These are phyloP conservation scores for Cydonia oblonga DNA, from an alignment of 331 rosid species.

Conservation along the genomic window DNA sequence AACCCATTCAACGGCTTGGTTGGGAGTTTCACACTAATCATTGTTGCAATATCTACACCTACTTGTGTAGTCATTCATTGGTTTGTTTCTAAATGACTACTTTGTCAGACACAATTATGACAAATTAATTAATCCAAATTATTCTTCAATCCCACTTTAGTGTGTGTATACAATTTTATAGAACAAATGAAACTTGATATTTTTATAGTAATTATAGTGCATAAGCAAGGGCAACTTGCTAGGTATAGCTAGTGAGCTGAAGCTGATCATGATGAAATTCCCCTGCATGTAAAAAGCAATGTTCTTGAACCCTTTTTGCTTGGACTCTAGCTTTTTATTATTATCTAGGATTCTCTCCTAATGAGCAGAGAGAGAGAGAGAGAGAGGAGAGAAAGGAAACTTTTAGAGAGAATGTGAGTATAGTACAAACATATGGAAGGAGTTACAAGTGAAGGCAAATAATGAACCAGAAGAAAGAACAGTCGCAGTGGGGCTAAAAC, in stretches of 20 bases:
- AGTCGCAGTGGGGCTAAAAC: too few species aligned
- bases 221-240: slow-evolving; percentile 12
- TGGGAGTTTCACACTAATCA: slow-evolving; percentile 14
- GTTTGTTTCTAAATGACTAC: slow-evolving; percentile 5
- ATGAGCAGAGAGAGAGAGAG: slow-evolving; percentile 13
- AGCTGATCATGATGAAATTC: not conserved
- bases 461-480: too few species aligned
- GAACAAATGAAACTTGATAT: not conserved
- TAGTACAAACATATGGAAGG: slow-evolving; percentile 4
- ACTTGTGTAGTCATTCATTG: slow-evolving; percentile 24
- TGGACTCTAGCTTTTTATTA: slow-evolving; percentile 31
- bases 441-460: slow-evolving; percentile 14
- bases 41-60: slow-evolving; percentile 13
- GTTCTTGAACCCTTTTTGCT: slow-evolving; percentile 35
- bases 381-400: slow-evolving; percentile 9
- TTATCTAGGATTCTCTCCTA: slow-evolving; percentile 48
- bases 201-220: slow-evolving; percentile 13
- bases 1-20: slow-evolving; percentile 11
- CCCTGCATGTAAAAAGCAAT: slow-evolving; percentile 23
- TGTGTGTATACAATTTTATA: not conserved
- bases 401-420: slow-evolving; percentile 16
- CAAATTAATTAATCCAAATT: slow-evolving; percentile 8
- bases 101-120: slow-evolving; percentile 27
- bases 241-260: not conserved
- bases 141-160: slow-evolving; percentile 7